A percentile compares a stretch with the other conserved stretches of the same genome.
Conservation (phyloP, 768 basidiomycete species). For the Lactarius tabidus region DNA sequence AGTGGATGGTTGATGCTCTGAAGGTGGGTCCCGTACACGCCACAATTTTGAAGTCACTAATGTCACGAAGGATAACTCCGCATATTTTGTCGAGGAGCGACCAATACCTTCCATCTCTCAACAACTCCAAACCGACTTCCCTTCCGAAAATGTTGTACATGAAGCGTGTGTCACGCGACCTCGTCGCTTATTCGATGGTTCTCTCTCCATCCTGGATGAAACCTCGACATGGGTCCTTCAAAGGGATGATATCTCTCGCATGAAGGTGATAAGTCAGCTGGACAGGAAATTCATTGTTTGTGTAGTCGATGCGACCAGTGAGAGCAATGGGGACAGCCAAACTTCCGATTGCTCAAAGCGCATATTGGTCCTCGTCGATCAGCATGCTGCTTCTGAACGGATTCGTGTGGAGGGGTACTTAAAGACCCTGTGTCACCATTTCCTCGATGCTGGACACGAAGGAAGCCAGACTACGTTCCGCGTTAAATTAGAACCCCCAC, state of each 20-base stretch:
- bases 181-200: background rate
- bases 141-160: background rate
- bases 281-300: conserved; percentile 91
- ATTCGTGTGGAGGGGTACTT: conserved; percentile 85
- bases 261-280: conserved; percentile 73
- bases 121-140: conserved; percentile 18
- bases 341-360: conserved; percentile 18
- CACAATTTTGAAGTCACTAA: background rate
- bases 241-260: conserved; percentile 51
- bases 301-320: conserved; percentile 38
- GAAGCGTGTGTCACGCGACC: background rate
- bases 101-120: conserved; percentile 42
- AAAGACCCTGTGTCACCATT: conserved; percentile 67
- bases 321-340: conserved; percentile 24
- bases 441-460: conserved; percentile 37
- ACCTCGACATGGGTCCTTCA: conserved; percentile 34
- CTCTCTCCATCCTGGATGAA: background rate
- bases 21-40: conserved; percentile 36
- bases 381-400: conserved; percentile 98
- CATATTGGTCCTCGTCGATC: conserved; percentile 79
- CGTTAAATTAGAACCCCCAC: conserved; percentile 48
- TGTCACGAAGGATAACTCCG: conserved; percentile 46
- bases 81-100: conserved; percentile 46
- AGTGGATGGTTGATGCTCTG: conserved; percentile 63
- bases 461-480: conserved; percentile 34